These are phyloP conservation scores for Saksenaea oblongispora DNA, from an alignment of 371 early-diverging fungal species.

Conservation along the genomic window DNA sequence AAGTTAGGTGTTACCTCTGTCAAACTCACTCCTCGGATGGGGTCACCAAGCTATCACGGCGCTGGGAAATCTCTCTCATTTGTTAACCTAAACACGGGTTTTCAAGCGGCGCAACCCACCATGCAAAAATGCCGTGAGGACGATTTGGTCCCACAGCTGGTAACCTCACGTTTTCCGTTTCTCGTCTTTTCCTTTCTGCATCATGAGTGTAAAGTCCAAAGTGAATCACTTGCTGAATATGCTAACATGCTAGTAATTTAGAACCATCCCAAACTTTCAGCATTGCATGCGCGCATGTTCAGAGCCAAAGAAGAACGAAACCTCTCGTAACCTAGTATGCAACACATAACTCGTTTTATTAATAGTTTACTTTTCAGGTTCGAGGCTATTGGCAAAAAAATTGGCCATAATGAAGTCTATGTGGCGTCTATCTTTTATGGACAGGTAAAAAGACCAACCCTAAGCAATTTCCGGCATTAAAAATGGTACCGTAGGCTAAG, in stretches of 20 bases:
- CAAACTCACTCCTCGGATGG: too few species aligned
- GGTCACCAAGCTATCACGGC: too few species aligned
- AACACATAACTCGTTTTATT: too few species aligned
- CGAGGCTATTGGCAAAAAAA: conserved; percentile 55
- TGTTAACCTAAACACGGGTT: too few species aligned
- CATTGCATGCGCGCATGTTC: conserved; percentile 42
- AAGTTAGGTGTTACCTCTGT: too few species aligned
- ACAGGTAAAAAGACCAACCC: conserved; percentile 34
- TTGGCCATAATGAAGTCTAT: conserved; percentile 68
- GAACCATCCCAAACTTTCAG: conserved; percentile 32
- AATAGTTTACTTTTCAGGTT: too few species aligned
- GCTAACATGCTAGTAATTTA: background rate
- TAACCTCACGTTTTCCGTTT: too few species aligned
- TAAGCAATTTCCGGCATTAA: background rate
- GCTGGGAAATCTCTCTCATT: too few species aligned
- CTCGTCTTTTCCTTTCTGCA: too few species aligned
- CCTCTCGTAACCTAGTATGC: conserved; percentile 33
- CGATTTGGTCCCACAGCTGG: too few species aligned
- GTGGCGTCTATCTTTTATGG: conserved; percentile 75
- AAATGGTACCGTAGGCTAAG: conserved; percentile 39
- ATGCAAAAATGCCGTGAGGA: too few species aligned
- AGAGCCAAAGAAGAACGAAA: conserved; percentile 37
- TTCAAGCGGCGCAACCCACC: too few species aligned
- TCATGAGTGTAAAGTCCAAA: background rate
- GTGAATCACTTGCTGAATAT: background rate